Evolutionary conservation across 306 rosid genomes (phyloP).

Genomic region (Rosa lucieae): DNA sequence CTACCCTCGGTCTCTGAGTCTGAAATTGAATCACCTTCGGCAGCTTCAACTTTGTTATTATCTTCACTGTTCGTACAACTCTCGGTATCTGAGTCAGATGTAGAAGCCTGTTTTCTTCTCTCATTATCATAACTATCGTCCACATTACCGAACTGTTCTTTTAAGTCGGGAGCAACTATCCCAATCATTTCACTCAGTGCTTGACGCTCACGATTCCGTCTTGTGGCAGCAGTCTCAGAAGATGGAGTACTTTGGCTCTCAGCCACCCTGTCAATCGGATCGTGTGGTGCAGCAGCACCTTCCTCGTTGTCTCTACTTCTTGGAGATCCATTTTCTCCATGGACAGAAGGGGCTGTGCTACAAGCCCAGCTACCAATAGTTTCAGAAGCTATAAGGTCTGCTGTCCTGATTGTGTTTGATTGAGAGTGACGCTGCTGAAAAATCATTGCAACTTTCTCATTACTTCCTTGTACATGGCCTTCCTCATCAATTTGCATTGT

Average conservation of each 20-base stretch:
- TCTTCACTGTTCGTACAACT: constrained; percentile 46
- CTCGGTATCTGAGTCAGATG: constrained; percentile 57
- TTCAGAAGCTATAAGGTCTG: constrained; percentile 89
- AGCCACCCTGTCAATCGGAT: constrained; percentile 48
- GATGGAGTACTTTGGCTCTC: constrained; percentile 60
- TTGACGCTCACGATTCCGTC: constrained; percentile 49
- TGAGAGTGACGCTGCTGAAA: constrained; percentile 46
- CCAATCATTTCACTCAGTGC: constrained; percentile 84
- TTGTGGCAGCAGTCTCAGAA: constrained; percentile 37
- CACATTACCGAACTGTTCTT: constrained; percentile 56
- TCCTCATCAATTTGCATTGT: constrained; percentile 80
- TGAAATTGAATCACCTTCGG: constrained; percentile 46
- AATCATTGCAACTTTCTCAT: constrained; percentile 47
- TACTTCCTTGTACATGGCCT: constrained; percentile 52
- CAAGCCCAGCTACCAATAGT: constrained; percentile 92
- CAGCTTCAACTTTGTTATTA: constrained; percentile 25
- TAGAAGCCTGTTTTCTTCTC: constrained; percentile 28
- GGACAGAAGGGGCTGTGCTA: constrained; percentile 77
- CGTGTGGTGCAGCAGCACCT: constrained; percentile 48
- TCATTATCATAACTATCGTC: constrained; percentile 33
- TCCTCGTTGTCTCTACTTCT: constrained; percentile 47
- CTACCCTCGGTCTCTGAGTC: constrained; percentile 69
- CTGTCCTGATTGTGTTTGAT: constrained; percentile 57
- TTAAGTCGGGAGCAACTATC: constrained; percentile 83
- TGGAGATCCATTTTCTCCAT: constrained; percentile 69